phyloP scores from a whole-genome alignment of 331 rosid species.

The Quercus lobata region DNA sequence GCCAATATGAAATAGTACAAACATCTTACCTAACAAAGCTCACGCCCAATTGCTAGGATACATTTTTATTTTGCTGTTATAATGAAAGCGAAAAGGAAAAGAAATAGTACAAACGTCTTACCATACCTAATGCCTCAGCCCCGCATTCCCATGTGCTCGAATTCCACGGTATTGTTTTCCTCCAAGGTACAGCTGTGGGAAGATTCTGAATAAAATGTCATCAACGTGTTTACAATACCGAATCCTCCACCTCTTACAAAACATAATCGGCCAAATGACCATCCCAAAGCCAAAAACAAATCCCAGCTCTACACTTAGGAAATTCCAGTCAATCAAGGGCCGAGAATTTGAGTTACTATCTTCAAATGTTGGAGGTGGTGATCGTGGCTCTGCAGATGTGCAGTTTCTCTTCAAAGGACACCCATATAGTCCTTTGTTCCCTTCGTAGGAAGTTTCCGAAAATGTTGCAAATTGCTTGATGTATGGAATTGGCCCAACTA shows the following conservation, averaged over 20 bases:
- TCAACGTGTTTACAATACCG: too few relatives aligned
- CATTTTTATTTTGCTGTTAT: too few relatives aligned
- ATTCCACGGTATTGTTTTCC: background rate
- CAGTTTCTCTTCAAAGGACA: background rate
- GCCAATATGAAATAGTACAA: too few relatives aligned
- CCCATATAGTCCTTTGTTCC: background rate
- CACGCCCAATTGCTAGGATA: too few relatives aligned
- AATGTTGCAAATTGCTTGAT: background rate
- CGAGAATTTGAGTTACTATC: background rate
- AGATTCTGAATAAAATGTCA: background rate
- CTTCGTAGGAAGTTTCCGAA: background rate
- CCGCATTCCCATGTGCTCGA: background rate
- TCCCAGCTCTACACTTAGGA: background rate
- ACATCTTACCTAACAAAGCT: too few relatives aligned
- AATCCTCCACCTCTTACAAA: background rate
- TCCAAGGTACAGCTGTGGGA: background rate
- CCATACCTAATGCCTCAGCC: too few relatives aligned
- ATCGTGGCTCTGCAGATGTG: background rate
- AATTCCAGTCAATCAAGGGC: background rate
- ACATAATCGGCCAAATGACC: background rate
- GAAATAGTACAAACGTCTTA: too few relatives aligned
- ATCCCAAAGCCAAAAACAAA: background rate
- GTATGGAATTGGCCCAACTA: background rate
- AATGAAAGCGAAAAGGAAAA: too few relatives aligned
- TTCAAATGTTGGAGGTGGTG: background rate